A percentile compares a stretch with the other conserved stretches of the same genome.
Evolutionary conservation across 2,329 filamentous ascomycete genomes (phyloP).

Genomic region (Beauveria sp.): DNA sequence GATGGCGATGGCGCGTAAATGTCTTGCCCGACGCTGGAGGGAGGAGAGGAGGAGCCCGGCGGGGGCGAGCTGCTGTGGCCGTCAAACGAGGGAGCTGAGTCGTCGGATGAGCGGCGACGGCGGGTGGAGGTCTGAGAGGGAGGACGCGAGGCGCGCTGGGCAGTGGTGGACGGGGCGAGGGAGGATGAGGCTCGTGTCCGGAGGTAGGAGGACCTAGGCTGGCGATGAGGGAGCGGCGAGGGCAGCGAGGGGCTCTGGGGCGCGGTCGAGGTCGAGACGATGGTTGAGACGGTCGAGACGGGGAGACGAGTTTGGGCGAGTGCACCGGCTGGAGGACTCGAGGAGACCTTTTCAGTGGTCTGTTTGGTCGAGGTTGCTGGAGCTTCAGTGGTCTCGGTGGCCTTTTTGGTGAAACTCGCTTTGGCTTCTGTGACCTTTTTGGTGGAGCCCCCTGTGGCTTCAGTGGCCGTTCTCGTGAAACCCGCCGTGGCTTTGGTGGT

Average conservation of each 20-base stretch:
- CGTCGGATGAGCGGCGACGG: neutral
- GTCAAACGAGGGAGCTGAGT: conserved; percentile 3
- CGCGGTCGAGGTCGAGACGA: neutral
- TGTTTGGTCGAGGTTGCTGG: no score
- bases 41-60: conserved; percentile 1
- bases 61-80: neutral
- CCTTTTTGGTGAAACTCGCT: no score
- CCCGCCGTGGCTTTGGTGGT: neutral
- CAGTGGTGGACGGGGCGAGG: conserved; percentile 8
- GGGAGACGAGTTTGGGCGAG: conserved; percentile 9
- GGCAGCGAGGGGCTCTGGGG: neutral
- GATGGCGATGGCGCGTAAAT: neutral
- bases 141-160: neutral
- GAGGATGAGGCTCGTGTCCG: conserved; percentile 3
- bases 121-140: neutral
- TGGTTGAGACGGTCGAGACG: neutral
- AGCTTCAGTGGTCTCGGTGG: no score
- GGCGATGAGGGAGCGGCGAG: conserved; percentile 6
- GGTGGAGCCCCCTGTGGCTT: neutral
- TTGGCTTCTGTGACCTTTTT: neutral
- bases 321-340: neutral
- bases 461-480: neutral
- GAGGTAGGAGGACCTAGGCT: conserved; percentile 13
- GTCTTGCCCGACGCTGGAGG: conserved; percentile 1
- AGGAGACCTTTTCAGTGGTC: no score